Evolutionary conservation across 2,329 filamentous ascomycete species (phyloP), one percentile per base, ranked within the genome.

Genomic region (Sodiomyces alkalinus): DNA sequence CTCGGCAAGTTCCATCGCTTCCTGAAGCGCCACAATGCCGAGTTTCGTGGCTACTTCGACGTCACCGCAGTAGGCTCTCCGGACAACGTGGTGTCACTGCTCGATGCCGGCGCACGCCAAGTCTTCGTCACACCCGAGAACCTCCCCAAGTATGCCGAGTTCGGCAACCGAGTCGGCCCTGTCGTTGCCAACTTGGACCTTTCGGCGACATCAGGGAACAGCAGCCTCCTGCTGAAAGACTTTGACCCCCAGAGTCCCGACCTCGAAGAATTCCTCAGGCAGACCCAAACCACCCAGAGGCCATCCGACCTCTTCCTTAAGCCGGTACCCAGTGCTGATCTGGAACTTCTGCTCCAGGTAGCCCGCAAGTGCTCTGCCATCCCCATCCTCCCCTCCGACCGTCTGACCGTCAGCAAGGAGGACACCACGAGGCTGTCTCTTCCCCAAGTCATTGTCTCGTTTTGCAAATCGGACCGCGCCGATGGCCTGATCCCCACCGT

Each of bases 401-500:
- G 58, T 1, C 59, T 94, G 42, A 85, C 81, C 1, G 66, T 75
- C 26, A 71, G 77, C 41, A 69, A 72, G 41, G 62, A 69, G 23
- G 64, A 77, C 27, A 49, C 64, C 8, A 58, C 62, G 23, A 65
- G 58, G 45, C 57, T 94, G 16, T 74, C 74, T 20, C 68, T 81
- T 5, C 66, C 74, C 9, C 73, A 71, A 42, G 56, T 94, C 17
- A 62, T 96, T 35, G 68, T 82, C 28, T 65, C 71, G 3, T 74
- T 75, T 38, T 85, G 85, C 54, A 76, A 68, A 37, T 82, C 80
- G 21, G 90, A 98, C 52, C 69, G 85, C 37, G 54, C 72, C 4
- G 92, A 94, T 47, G 78, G 80, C 7, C 65, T 98, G 7, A 73
- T 92, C 40, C 78, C 90, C 2, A 98, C 90, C 0, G 69, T 93